Evolutionary conservation across 176 grass and related monocot species (phyloP), one percentile per base, ranked within the genome.

Genomic region (Hsuehochloa calcarea): DNA sequence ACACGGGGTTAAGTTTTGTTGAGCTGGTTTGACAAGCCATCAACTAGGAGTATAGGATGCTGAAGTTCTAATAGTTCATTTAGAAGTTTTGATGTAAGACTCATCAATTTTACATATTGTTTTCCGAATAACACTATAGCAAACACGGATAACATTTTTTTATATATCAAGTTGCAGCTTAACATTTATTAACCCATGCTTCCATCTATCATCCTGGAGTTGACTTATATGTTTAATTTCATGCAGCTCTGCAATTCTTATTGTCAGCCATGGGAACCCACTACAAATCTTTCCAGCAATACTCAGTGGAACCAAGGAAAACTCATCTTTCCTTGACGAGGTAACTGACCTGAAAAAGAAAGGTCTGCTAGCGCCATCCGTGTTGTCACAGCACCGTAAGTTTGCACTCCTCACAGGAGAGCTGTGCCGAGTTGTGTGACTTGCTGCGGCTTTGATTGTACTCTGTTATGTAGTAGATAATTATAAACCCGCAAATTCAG

Each of bases 211-310:
- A 12, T 55, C 8, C 56, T 78, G 31, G 22, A 56, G n/a, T 39
- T 83, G 25, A 38, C 2, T 38, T 22, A 0, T 56, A 20, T 72
- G 70, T 67, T 74, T 27, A 64, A 63, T 65, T 85, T 16, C 47
- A 63, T 79, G 68, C 80, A 98, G 95, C 44, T 90, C 72, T 37
- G 72, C 80, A 44, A 60, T 98, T 55, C 66, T 98, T 46, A 78
- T 95, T 64, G 95, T 98, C 43, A 95, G 93, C 65, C 95, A 92
- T 78, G 95, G 95, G 68, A 93, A 98, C 56, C 91, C 93, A 35
- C 80, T 98, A 4, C 95, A 98, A 77, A 95, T 95, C n/a, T 84
- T 95, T 86, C 93, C 95, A 87, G 80, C 93, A 40, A 74, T 98
- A 31, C 81, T 98, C 14, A 56, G 71, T 50, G 82, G 52, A 79